Evolutionary conservation across 345 rosid species (phyloP), one percentile per base, ranked within the genome.

Genomic region (Linum tenue): DNA sequence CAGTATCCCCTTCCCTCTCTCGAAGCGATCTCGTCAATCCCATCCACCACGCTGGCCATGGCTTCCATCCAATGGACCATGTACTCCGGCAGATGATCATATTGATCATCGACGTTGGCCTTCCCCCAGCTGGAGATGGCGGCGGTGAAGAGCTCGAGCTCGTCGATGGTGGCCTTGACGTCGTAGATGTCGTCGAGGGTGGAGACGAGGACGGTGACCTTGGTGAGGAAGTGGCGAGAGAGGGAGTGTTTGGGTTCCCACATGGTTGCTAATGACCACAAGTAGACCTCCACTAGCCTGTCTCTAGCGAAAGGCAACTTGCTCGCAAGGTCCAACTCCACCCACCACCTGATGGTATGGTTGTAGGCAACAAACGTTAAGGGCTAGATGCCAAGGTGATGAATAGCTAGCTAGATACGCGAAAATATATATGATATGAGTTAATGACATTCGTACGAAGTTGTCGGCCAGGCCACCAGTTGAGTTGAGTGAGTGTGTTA

Each of bases 101-200:
- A n/a, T n/a, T n/a, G n/a, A n/a, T n/a, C n/a, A 14, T 60, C 40
- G n/a, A n/a, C n/a, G 39, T 59, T 62, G 14, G 65, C 36, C 39
- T 76, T 77, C 77, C 80, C 37, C 7, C 11, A 74, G 80, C 77
- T 78, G 0, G 76, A 66, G 40, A 78, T 12, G 5, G 76, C 81
- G 5, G 48, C 4, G 0, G 68, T 68, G 40, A 70, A 73, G 41
- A 64, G 65, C n/a, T 67, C 57, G 37, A 78, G 67, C 51, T 78
- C 83, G 15, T 81, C 76, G 36, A 42, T 14, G 15, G 74, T 79
- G 1, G 72, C 84, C 53, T 73, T 73, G 1, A 40, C 73, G 60
- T 56, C 60, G 36, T 56, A 56, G 36, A 36, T 56, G 60, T 80
- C 79, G 37, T 81, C 71, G 0, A 76, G 44, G 15, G 78, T 36